These are phyloP conservation scores for Phyllosticta citribraziliensis DNA, from an alignment of 2,329 filamentous ascomycete genomes.

Conservation along the genomic window DNA sequence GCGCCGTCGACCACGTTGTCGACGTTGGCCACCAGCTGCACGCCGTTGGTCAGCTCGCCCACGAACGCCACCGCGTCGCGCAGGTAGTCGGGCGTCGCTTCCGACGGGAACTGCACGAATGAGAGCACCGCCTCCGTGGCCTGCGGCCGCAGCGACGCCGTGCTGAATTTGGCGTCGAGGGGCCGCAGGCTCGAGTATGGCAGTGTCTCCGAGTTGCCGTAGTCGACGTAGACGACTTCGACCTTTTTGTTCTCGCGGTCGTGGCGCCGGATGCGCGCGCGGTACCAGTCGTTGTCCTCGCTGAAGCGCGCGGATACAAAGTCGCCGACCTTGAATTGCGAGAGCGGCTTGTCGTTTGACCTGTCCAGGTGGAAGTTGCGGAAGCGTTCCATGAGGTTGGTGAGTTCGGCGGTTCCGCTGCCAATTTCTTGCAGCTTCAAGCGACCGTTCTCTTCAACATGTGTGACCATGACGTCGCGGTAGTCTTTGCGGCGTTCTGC, in stretches of 20 bases:
- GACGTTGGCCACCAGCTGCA: slow-evolving; percentile 79
- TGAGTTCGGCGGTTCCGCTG: slow-evolving; percentile 72
- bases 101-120: slow-evolving; percentile 77
- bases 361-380: slow-evolving; percentile 80
- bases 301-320: slow-evolving; percentile 86
- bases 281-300: slow-evolving; percentile 88
- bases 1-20: slow-evolving; percentile 76
- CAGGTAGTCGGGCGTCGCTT: slow-evolving; percentile 61
- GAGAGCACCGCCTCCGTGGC: slow-evolving; percentile 79
- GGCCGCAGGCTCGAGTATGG: slow-evolving; percentile 76
- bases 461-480: slow-evolving; percentile 84
- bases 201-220: slow-evolving; percentile 84
- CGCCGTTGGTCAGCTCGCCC: slow-evolving; percentile 61
- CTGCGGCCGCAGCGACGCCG: slow-evolving; percentile 67
- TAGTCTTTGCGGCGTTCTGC: slow-evolving; percentile 72
- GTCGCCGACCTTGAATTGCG: slow-evolving; percentile 80
- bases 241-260: slow-evolving; percentile 78
- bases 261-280: slow-evolving; percentile 80
- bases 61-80: slow-evolving; percentile 69
- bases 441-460: slow-evolving; percentile 65
- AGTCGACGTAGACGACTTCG: slow-evolving; percentile 91
- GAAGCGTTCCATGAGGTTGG: slow-evolving; percentile 84
- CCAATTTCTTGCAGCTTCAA: slow-evolving; percentile 90
- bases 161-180: slow-evolving; percentile 72
- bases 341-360: slow-evolving; percentile 64